Evolutionary conservation across 2,329 filamentous ascomycete genomes (phyloP).

Genomic region (Didymella exigua): DNA sequence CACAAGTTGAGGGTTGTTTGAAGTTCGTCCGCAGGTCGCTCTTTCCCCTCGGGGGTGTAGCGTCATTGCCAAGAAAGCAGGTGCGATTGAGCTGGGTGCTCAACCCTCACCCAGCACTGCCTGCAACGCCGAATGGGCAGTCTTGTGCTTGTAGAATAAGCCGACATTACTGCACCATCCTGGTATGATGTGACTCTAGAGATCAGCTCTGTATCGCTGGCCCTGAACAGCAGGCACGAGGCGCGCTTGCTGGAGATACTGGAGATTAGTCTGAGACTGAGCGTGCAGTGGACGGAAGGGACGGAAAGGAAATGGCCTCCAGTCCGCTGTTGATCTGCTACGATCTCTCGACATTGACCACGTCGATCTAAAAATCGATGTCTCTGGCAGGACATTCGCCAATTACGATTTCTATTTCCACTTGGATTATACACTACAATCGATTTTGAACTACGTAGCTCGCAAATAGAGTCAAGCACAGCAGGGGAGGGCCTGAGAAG

Average conservation of each 20-base stretch:
- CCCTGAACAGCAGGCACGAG: background rate
- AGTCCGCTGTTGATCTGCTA: background rate
- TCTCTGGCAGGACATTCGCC: background rate
- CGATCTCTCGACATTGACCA: background rate
- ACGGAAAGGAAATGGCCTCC: background rate
- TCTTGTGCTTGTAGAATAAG: too few species aligned
- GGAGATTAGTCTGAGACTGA: background rate
- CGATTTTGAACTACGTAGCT: background rate
- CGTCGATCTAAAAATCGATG: background rate
- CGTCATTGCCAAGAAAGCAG: slow-evolving; percentile 13
- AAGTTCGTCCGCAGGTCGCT: slow-evolving; percentile 29
- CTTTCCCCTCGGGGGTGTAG: slow-evolving; percentile 24
- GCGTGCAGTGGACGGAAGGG: background rate
- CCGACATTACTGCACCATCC: background rate
- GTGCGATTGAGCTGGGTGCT: slow-evolving; percentile 1
- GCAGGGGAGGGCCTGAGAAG: slow-evolving; percentile 2
- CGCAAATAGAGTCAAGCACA: background rate
- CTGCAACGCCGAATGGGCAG: background rate
- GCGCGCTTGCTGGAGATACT: background rate
- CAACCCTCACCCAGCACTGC: background rate
- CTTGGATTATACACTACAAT: background rate
- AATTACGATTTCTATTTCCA: background rate
- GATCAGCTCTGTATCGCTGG: background rate
- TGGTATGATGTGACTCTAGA: background rate
- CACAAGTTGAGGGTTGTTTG: slow-evolving; percentile 12